phyloP scores from a whole-genome alignment of 129 eudicot species.

The Artemisia argyi region DNA sequence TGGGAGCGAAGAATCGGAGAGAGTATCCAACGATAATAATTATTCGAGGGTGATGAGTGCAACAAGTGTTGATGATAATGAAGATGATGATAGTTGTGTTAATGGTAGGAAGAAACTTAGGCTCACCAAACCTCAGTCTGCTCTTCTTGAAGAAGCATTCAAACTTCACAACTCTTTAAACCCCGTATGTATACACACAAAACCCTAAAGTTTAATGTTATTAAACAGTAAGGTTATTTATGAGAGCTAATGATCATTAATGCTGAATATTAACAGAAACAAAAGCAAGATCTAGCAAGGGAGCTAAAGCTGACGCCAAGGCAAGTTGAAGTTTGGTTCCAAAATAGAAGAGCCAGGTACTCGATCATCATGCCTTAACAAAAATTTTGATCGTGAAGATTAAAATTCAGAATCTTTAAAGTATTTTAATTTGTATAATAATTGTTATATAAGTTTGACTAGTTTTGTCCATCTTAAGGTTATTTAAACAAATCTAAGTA shows the following conservation, averaged over 20 bases:
- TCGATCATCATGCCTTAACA: neutral
- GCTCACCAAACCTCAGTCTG: constrained; percentile 88
- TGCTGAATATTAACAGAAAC: constrained; percentile 68
- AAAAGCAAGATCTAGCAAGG: constrained; percentile 85
- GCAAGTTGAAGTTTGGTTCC: constrained; percentile 99
- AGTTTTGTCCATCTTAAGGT: neutral
- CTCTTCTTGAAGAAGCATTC: constrained; percentile 89
- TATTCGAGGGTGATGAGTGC: constrained; percentile 32
- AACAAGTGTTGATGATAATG: constrained; percentile 48
- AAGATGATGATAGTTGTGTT: constrained; percentile 69
- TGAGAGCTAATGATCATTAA: constrained; percentile 24
- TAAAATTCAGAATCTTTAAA: neutral
- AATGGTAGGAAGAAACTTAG: constrained; percentile 89
- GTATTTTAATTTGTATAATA: neutral
- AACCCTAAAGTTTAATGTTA: constrained; percentile 2
- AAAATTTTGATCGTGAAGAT: neutral
- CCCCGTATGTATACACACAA: constrained; percentile 56
- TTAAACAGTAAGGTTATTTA: neutral
- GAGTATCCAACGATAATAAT: constrained; percentile 35
- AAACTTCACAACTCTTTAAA: constrained; percentile 85
- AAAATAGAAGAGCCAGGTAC: constrained; percentile 96
- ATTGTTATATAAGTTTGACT: neutral
- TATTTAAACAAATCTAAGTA: neutral
- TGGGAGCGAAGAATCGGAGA: constrained; percentile 58
- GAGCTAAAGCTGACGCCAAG: constrained; percentile 80